Base-by-base conservation (phyloP, 2,329 filamentous ascomycete species). In the Talaromyces sp. region DNA sequence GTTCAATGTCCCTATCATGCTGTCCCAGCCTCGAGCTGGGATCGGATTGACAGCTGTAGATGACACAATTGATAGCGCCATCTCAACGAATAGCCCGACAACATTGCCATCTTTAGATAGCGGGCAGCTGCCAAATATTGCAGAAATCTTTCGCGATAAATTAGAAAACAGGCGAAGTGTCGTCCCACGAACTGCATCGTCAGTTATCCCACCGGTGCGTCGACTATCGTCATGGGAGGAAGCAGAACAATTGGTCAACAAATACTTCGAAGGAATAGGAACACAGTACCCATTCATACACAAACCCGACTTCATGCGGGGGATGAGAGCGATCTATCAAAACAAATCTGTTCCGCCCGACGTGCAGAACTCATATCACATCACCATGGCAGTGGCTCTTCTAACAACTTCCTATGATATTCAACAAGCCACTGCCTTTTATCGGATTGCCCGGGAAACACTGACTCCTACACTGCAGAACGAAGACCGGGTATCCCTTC, bases 61-160 rank as follows among this genome's bases (percentile, higher is more conserved):
- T 49, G 65, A 66, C 33, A 43, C 52, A 7, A n/a, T 39, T n/a
- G 64, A 66, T n/a, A 59, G 52, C 10, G 50, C 13, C 49, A 66
- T 47, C 54, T 19, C 43, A 19, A 61, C 54, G 7, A 59, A 49
- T 35, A 59, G 52, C 24, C 52, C 62, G 35, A 50, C 72, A 67
- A 35, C 69, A 37, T 22, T 66, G 22, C 61, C 65, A 9, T 60
- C 65, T n/a, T 13, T 66, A 24, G 70, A 76, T 24, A 73, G 73
- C 0, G 69, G 72, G 0, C 74, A 77, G 56, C 64, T 78, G 13
- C 76, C 76, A 10, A 78, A 78, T 43, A 75, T 78, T 6, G 75
- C 76, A 11, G 76, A 78, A 63, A 76, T 78, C 43, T 78, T 78
- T 68, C 74, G 76, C 52, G 75, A 78, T 65, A 73, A 77, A 54